These are phyloP conservation scores for Pterocarpus macrocarpus DNA, from an alignment of 306 rosid genomes.

Conservation along the genomic window DNA sequence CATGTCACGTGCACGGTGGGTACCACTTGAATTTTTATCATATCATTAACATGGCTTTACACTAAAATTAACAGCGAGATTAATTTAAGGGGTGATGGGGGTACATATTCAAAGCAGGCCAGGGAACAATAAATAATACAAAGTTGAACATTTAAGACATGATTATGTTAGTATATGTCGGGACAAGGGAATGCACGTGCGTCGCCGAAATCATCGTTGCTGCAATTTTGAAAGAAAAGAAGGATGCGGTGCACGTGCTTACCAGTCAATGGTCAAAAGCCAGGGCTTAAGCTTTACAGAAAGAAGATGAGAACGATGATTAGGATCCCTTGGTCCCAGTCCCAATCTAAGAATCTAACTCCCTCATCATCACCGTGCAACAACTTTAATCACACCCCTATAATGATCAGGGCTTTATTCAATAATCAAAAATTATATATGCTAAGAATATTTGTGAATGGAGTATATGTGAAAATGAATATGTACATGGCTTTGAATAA, in stretches of 20 bases:
- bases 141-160: conserved; percentile 61
- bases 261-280: conserved; percentile 88
- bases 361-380: conserved; percentile 56
- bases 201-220: conserved; percentile 76
- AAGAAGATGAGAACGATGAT: conserved; percentile 63
- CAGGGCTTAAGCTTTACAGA: conserved; percentile 40
- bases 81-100: conserved; percentile 7
- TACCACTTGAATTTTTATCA: conserved; percentile 44
- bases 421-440: not conserved
- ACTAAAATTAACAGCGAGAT: conserved; percentile 37
- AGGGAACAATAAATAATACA: conserved; percentile 17
- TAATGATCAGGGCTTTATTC: conserved; percentile 22
- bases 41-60: conserved; percentile 42
- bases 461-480: too few species aligned
- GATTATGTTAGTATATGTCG: conserved; percentile 64
- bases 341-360: conserved; percentile 41
- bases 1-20: conserved; percentile 57
- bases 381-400: conserved; percentile 42
- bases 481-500: too few species aligned
- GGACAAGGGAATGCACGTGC: conserved; percentile 80
- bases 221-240: conserved; percentile 49
- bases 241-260: conserved; percentile 80
- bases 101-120: conserved; percentile 31
- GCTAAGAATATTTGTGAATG: too few species aligned
- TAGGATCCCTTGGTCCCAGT: conserved; percentile 46